Evolutionary conservation across 75 land plant genomes (phyloP).

Genomic region (Picea glauca): DNA sequence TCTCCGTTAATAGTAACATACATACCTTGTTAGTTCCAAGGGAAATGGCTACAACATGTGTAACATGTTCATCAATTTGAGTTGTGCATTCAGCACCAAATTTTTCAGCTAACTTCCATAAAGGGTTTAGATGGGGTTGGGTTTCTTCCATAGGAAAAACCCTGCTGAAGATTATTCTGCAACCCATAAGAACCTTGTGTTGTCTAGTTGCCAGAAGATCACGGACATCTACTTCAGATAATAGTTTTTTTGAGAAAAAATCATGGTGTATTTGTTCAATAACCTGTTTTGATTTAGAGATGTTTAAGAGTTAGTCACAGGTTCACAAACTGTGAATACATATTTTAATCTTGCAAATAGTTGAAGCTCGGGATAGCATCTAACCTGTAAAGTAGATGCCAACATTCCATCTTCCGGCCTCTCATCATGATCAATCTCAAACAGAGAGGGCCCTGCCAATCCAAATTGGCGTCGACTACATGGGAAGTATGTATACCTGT

Average conservation of each 20-base stretch:
- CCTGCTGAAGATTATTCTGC: conserved; percentile 32
- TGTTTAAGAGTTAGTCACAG: not conserved
- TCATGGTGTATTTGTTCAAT: conserved; percentile 29
- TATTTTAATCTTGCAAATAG: not conserved
- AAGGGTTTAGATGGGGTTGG: conserved; percentile 36
- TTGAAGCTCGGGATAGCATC: not conserved
- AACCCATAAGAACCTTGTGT: conserved; percentile 28
- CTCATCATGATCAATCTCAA: conserved; percentile 48
- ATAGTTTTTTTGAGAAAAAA: conserved; percentile 22
- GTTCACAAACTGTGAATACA: not conserved
- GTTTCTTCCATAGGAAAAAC: conserved; percentile 35
- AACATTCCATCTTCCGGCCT: conserved; percentile 39
- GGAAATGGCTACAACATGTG: conserved; percentile 47
- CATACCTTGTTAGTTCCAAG: conserved; percentile 42
- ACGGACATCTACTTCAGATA: conserved; percentile 41
- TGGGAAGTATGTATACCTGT: conserved; percentile 48
- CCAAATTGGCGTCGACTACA: conserved; percentile 49
- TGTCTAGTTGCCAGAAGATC: conserved; percentile 31
- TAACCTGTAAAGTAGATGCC: conserved; percentile 31
- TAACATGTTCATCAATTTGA: conserved; percentile 35
- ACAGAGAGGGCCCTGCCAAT: conserved; percentile 41
- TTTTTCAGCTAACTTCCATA: conserved; percentile 39
- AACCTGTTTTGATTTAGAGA: conserved; percentile 14
- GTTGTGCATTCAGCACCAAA: conserved; percentile 39
- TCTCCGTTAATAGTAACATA: not conserved